Evolutionary conservation across 2,329 filamentous ascomycete genomes (phyloP), one percentile per base, ranked within the genome.

Genomic region (Colletotrichum theobromicola): DNA sequence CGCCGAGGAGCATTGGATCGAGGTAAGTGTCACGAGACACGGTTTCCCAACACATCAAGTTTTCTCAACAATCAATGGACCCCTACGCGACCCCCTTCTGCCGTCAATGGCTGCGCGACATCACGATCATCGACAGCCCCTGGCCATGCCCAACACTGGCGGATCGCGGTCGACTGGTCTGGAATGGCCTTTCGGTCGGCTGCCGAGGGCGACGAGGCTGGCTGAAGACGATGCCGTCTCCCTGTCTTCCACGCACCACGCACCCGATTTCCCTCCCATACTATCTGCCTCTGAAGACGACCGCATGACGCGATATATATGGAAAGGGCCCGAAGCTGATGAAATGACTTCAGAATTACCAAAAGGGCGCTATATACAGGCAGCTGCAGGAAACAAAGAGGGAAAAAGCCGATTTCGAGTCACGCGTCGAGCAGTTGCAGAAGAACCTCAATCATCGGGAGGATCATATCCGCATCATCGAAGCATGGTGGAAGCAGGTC

Each of bases 371-470:
- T 77, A 98, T 99, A 83, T 93, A 94, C 80, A 95, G 97, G 73
- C 96, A 98, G 86, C 98, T 99, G 95, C 94, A 95, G 82, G 97
- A 98, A 85, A 98, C 98, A 85, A 98, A 98, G 86, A 93, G 97
- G 79, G 95, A 98, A 83, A 96, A 95, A 82, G 89, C 90, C 72
- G 94, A 94, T 53, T 87, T 97, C 76, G 96, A 98, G 86, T 88
- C 91, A 73, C 94, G 94, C 81, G 88, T 98, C 76, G 93, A 93
- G 81, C 94, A 98, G 77, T 87, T 97, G 76, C 91, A 94, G 77
- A 95, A 95, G 82, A 91, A 92, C 81, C 91, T 94, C 34, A 89
- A 91, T 76, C 92, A 97, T 84, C 95, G 98, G 85, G 95, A 98
- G 85, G 95, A 98, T 79, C 97, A 98, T 83, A 87, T 99, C 66